Conservation (phyloP, 768 basidiomycete genomes). For the Bullera alba region DNA sequence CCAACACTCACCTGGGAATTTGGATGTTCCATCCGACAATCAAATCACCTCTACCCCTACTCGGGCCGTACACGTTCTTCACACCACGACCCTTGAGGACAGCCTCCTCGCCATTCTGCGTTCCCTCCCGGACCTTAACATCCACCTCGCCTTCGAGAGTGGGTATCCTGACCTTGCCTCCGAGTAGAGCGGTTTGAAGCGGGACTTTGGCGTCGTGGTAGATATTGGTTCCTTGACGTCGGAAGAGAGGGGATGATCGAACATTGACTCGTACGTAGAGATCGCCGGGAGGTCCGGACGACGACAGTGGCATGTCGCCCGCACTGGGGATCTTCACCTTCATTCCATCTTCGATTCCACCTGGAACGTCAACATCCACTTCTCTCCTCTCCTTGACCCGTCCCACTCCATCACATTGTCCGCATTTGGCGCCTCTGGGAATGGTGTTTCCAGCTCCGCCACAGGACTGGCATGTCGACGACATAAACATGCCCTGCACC, state of each 20-base stretch:
- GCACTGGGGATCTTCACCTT: conserved; percentile 68
- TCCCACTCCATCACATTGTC: conserved; percentile 75
- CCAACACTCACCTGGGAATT: conserved; percentile 69
- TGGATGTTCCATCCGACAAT: conserved; percentile 81
- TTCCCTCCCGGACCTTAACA: conserved; percentile 82
- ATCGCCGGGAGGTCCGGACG: conserved; percentile 73
- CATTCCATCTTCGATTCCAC: conserved; percentile 96
- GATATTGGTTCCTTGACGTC: conserved; percentile 82
- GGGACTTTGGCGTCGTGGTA: conserved; percentile 87
- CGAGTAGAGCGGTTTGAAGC: conserved; percentile 83
- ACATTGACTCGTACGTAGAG: conserved; percentile 81
- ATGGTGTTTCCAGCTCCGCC: conserved; percentile 72
- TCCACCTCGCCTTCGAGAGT: conserved; percentile 95
- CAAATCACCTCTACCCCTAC: conserved; percentile 56
- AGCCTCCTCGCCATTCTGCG: conserved; percentile 96
- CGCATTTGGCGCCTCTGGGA: conserved; percentile 70
- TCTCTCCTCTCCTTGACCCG: conserved; percentile 73
- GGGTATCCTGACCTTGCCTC: conserved; percentile 83
- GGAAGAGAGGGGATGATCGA: conserved; percentile 71
- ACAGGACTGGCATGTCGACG: conserved; percentile 78
- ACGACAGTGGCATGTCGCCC: conserved; percentile 76
- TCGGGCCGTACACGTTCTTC: conserved; percentile 33
- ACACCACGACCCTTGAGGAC: conserved; percentile 84
- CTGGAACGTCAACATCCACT: conserved; percentile 74
- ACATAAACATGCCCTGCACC: conserved; percentile 95